Evolutionary conservation across 176 grass and related monocot genomes (phyloP).

Genomic region (Aegilops umbellulata): DNA sequence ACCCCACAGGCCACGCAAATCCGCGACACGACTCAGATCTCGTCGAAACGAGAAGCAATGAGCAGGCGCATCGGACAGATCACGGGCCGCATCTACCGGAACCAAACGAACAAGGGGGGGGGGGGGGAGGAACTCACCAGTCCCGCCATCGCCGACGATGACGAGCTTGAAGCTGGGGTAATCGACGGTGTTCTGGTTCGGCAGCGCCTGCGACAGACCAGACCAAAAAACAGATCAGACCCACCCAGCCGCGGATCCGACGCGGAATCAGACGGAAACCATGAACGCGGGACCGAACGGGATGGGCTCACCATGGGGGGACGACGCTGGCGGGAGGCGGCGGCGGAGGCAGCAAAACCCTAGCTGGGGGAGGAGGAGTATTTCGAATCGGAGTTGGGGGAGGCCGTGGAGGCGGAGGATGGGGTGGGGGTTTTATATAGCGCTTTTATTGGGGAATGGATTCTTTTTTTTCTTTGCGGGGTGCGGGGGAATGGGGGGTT

Average conservation of each 20-base stretch:
- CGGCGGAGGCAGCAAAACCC: constrained; percentile 28
- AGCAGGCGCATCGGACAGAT: background rate
- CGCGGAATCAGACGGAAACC: background rate
- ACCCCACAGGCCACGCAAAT: background rate
- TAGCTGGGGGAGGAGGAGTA: constrained; percentile 16
- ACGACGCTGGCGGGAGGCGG: background rate
- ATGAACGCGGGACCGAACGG: too few species aligned
- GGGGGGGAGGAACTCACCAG: constrained; percentile 41
- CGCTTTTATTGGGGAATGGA: too few species aligned
- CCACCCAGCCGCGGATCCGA: background rate
- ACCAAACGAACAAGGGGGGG: too few species aligned
- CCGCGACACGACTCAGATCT: background rate
- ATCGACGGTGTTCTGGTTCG: constrained; percentile 74
- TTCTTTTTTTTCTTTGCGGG: background rate
- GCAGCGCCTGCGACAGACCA: constrained; percentile 51
- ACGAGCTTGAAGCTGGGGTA: constrained; percentile 95
- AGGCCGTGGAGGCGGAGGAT: constrained; percentile 37
- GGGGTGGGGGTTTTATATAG: constrained; percentile 32
- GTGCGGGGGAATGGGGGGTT: background rate
- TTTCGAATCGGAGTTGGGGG: constrained; percentile 37
- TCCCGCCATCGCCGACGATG: constrained; percentile 85
- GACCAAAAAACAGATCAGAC: constrained; percentile 10
- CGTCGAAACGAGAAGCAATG: background rate
- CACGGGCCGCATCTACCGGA: background rate
- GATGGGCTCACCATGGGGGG: constrained; percentile 23